Evolutionary conservation across 2,329 filamentous ascomycete species (phyloP).

Genomic region (Aspergillus sp.): DNA sequence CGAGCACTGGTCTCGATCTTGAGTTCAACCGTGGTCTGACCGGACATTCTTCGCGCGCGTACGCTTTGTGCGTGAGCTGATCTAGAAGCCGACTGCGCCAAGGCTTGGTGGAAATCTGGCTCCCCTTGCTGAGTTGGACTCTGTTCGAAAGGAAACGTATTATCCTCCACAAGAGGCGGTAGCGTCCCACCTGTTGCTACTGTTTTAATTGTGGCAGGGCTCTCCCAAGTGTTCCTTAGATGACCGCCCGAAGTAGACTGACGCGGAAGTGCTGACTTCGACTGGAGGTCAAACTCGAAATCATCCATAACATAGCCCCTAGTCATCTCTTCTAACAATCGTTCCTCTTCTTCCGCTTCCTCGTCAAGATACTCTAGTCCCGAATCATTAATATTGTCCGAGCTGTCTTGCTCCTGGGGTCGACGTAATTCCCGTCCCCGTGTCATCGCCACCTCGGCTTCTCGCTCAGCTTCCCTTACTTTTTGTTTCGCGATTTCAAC

Average conservation of each 20-base stretch:
- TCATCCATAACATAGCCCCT: slow-evolving; percentile 79
- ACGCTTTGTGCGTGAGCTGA: slow-evolving; percentile 51
- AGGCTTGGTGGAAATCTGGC: slow-evolving; percentile 30
- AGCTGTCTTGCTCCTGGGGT: slow-evolving; percentile 30
- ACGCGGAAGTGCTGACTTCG: slow-evolving; percentile 68
- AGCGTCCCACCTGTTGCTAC: slow-evolving; percentile 67
- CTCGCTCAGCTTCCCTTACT: slow-evolving; percentile 70
- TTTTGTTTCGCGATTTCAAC: slow-evolving; percentile 75
- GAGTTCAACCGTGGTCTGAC: slow-evolving; percentile 75
- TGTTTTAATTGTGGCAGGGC: slow-evolving; percentile 71
- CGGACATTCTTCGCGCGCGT: slow-evolving; percentile 74
- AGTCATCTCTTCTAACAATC: slow-evolving; percentile 83
- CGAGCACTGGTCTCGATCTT: slow-evolving; percentile 75
- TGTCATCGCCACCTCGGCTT: slow-evolving; percentile 62
- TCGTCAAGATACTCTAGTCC: slow-evolving; percentile 56
- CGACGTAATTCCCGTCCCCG: slow-evolving; percentile 59
- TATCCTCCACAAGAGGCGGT: slow-evolving; percentile 70
- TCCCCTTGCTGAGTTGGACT: slow-evolving; percentile 38
- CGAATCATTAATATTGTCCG: slow-evolving; percentile 23
- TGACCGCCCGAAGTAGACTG: slow-evolving; percentile 80
- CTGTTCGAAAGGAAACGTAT: slow-evolving; percentile 39
- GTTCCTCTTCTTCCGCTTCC: slow-evolving; percentile 71
- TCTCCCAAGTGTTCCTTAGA: slow-evolving; percentile 78
- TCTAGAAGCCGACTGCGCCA: slow-evolving; percentile 6
- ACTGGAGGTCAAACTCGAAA: slow-evolving; percentile 71